phyloP scores from a whole-genome alignment of 805 yeast genomes.

The Metschnikowia proteae region DNA sequence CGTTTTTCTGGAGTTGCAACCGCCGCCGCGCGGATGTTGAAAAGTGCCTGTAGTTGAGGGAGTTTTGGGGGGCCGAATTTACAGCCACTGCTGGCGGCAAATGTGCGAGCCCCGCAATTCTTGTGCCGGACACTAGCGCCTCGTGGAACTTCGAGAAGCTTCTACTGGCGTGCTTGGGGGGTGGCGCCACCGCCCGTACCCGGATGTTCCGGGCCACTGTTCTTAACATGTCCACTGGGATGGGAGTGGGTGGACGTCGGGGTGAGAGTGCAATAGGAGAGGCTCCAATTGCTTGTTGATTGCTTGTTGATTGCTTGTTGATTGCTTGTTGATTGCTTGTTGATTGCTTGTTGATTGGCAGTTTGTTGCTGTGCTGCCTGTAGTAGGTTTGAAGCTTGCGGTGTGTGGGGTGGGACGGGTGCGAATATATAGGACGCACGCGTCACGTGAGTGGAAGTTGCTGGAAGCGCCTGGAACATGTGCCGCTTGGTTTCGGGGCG shows the following conservation, averaged over 20 bases:
- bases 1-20: conserved; percentile 39
- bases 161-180: too few species aligned
- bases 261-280: too few species aligned
- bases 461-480: conserved; percentile 7
- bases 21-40: conserved; percentile 20
- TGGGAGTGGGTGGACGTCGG: too few species aligned
- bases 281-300: too few species aligned
- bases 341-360: too few species aligned
- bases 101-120: too few species aligned
- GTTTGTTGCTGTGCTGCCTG: too few species aligned
- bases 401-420: not conserved
- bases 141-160: too few species aligned
- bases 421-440: conserved; percentile 3
- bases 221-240: conserved; percentile 4
- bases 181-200: not conserved
- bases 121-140: too few species aligned
- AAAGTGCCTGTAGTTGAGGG: conserved; percentile 9
- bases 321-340: not conserved
- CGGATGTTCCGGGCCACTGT: not conserved
- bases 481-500: not conserved
- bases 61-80: not conserved
- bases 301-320: not conserved
- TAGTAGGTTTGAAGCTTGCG: not conserved
- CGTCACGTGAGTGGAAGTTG: conserved; percentile 11
- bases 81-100: too few species aligned